phyloP scores from a whole-genome alignment of 805 yeast genomes.

The Spathaspora girioi region DNA sequence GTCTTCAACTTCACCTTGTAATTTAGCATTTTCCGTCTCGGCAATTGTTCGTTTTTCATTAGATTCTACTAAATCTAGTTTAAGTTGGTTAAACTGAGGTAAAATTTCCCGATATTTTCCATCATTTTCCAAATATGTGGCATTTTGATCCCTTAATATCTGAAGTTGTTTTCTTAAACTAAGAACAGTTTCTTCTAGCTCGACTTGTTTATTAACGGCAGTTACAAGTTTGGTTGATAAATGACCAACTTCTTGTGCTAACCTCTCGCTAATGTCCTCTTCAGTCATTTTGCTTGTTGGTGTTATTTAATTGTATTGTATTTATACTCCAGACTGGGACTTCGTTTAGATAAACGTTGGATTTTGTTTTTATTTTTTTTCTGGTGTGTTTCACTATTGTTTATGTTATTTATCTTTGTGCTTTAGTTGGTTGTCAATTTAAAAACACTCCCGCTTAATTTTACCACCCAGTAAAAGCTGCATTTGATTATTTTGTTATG shows the following conservation, averaged over 20 bases:
- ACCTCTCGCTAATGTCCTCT: conserved; percentile 31
- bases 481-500: not conserved
- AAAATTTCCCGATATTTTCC: conserved; percentile 23
- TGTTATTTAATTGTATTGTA: not conserved
- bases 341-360: not conserved
- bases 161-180: conserved; percentile 35
- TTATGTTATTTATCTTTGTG: not conserved
- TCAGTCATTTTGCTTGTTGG: conserved; percentile 6
- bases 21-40: conserved; percentile 53
- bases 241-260: conserved; percentile 52
- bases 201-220: conserved; percentile 54
- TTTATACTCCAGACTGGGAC: not conserved
- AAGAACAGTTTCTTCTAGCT: conserved; percentile 47
- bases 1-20: conserved; percentile 77
- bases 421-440: not conserved
- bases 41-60: conserved; percentile 40
- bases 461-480: not conserved
- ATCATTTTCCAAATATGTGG: conserved; percentile 17
- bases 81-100: conserved; percentile 28
- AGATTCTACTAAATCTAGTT: conserved; percentile 17
- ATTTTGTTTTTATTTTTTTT: not conserved
- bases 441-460: not conserved
- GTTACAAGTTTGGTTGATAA: conserved; percentile 59
- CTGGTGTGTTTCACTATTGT: not conserved
- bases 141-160: conserved; percentile 20